phyloP scores from a whole-genome alignment of 2,329 filamentous ascomycete species.

The Fusarium sp. region DNA sequence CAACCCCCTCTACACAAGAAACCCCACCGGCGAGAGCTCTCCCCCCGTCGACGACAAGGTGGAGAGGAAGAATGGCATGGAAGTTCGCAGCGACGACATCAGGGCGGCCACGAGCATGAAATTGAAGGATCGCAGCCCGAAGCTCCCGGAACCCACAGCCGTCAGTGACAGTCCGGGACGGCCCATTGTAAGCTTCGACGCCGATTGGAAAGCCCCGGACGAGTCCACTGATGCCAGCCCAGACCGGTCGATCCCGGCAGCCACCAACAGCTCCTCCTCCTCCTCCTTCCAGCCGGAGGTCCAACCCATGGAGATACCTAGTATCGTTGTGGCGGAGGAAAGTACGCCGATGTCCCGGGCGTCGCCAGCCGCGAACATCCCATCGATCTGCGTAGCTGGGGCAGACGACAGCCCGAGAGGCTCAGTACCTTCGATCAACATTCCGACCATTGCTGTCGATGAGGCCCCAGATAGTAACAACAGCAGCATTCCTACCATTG shows the following conservation, averaged over 20 bases:
- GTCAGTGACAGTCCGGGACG: constrained; percentile 92
- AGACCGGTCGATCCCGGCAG: constrained; percentile 56
- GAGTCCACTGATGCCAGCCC: constrained; percentile 77
- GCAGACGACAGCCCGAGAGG: constrained; percentile 42
- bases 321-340: constrained; percentile 69
- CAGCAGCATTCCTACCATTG: constrained; percentile 60
- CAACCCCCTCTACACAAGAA: constrained; percentile 85
- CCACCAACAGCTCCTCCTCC: constrained; percentile 41
- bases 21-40: constrained; percentile 59
- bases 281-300: constrained; percentile 48
- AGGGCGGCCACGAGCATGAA: constrained; percentile 91
- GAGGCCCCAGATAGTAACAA: constrained; percentile 47
- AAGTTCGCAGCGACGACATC: constrained; percentile 90
- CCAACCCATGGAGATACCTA: constrained; percentile 64
- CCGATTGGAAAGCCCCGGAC: constrained; percentile 83
- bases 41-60: constrained; percentile 59
- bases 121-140: constrained; percentile 87
- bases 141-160: constrained; percentile 88
- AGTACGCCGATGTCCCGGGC: constrained; percentile 53
- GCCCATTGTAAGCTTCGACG: constrained; percentile 97
- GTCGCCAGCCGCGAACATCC: constrained; percentile 51
- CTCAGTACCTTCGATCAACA: constrained; percentile 57
- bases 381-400: constrained; percentile 56
- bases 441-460: constrained; percentile 67
- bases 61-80: constrained; percentile 82